Percentiles rank a stretch among this genome's conserved stretches.
These are phyloP conservation scores for Coemansia sp. DNA, from an alignment of 192 early-diverging fungal species.

Conservation along the genomic window DNA sequence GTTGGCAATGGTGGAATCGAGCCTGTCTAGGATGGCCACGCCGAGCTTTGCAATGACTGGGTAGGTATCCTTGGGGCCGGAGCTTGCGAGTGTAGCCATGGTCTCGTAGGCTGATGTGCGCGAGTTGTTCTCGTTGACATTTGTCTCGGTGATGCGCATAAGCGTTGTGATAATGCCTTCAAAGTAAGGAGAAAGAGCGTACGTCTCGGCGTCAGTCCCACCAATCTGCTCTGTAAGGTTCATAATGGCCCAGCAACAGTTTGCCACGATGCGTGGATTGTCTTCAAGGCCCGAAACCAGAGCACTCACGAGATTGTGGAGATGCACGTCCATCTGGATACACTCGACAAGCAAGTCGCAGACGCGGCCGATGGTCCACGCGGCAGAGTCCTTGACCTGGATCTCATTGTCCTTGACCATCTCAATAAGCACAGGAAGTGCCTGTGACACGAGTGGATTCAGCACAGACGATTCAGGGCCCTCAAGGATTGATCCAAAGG, in stretches of 20 bases:
- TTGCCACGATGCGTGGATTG: constrained; percentile 84
- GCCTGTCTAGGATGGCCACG: constrained; percentile 71
- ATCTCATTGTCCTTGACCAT: constrained; percentile 85
- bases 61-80: constrained; percentile 76
- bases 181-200: constrained; percentile 81
- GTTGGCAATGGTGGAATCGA: constrained; percentile 74
- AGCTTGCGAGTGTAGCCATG: constrained; percentile 76
- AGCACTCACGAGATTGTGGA: constrained; percentile 71
- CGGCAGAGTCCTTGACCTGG: constrained; percentile 95
- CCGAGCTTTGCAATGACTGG: constrained; percentile 74
- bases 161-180: constrained; percentile 77
- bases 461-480: constrained; percentile 74
- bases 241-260: constrained; percentile 97
- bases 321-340: constrained; percentile 71
- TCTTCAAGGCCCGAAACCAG: constrained; percentile 84
- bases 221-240: constrained; percentile 85
- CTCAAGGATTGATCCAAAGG: constrained; percentile 97
- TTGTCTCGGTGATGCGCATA: constrained; percentile 70
- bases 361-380: constrained; percentile 98
- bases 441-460: constrained; percentile 73
- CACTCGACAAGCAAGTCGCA: constrained; percentile 75
- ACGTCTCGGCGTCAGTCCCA: constrained; percentile 62
- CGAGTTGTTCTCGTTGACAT: constrained; percentile 81
- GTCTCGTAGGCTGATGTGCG: constrained; percentile 93
- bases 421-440: constrained; percentile 83